Evolutionary conservation across 129 eudicot genomes (phyloP), one percentile per base, ranked within the genome.

Genomic region (Sambucus nigra): DNA sequence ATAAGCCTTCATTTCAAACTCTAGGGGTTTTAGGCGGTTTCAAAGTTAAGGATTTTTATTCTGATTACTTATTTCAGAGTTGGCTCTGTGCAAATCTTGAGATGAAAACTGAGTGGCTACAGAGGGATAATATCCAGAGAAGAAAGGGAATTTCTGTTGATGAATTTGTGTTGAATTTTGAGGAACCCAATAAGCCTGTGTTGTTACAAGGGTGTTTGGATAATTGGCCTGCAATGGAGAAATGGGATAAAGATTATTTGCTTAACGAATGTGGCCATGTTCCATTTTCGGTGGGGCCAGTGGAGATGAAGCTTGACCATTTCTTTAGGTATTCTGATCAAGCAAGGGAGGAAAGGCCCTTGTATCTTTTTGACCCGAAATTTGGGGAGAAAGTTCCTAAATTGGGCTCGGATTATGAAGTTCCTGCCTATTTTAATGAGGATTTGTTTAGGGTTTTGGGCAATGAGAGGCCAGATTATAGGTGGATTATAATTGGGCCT

Each of bases 71-170:
- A 78, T 92, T 92, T 63, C 99, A 92, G 57, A 92, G 99, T 23
- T 92, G 99, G 99, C 72, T 92, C 25, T 92, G 99, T 82, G 99
- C 99, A 4, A 86, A 82, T 68, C 87, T 92, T 55, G 99, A 86
- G 70, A 86, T 86, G 94, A 86, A 83, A 66, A 60, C 67, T 32
- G 99, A 92, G 42, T 92, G 99, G 99, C 69, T 92, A 13, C 66
- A 63, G 44, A 86, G 94, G 71, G 99, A 92, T 66, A 86, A 72
- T 69, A 77, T 86, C 35, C 25, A 56, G 45, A 69, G 99, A 38
- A 75, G 75, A 66, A 82, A 24, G 56, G 94, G 94, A 49, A 80
- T 86, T 67, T 86, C 99, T 18, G 56, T 86, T 57, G 92, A 86
- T 7, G 99, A 86, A 29, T 92, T 86, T 35, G 74, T 86, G 7